Conservation (phyloP, 768 basidiomycete genomes). For the Psilocybe sp. region DNA sequence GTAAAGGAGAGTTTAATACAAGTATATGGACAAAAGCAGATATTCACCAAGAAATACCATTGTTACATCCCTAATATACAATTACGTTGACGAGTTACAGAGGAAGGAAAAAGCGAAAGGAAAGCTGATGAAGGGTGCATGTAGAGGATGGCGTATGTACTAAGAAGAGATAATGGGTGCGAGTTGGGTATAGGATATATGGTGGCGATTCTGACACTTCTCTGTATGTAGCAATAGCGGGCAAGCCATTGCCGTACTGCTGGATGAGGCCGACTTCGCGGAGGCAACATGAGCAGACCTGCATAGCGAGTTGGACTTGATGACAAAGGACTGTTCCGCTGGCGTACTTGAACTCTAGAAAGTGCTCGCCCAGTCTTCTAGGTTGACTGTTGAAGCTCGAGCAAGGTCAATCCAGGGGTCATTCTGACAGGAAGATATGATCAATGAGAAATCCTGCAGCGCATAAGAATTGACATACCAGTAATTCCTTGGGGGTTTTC, state of each 20-base stretch:
- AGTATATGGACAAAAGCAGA: not conserved
- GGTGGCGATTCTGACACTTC: too few species aligned
- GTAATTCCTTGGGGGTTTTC: constrained; percentile 83
- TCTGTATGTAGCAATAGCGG: too few species aligned
- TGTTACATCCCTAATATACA: constrained; percentile 13
- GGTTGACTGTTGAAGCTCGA: constrained; percentile 57
- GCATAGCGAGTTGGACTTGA: not conserved
- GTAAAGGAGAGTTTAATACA: too few species aligned
- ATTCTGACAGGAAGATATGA: constrained; percentile 40
- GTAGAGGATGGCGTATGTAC: too few species aligned
- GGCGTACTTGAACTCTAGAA: constrained; percentile 36
- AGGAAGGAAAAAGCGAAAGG: not conserved
- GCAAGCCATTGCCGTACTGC: too few species aligned
- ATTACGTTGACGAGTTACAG: constrained; percentile 4
- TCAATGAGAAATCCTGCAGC: not conserved
- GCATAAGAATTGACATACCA: constrained; percentile 46
- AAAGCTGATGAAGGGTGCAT: too few species aligned
- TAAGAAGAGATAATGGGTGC: too few species aligned
- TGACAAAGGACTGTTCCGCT: not conserved
- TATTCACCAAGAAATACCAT: not conserved
- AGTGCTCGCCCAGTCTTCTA: constrained; percentile 79
- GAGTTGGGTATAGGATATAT: too few species aligned
- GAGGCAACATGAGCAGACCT: too few species aligned
- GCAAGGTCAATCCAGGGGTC: constrained; percentile 73
- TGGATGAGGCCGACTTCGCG: too few species aligned